phyloP scores from a whole-genome alignment of 1,139 yeast species.

The Diutina siamensis region DNA sequence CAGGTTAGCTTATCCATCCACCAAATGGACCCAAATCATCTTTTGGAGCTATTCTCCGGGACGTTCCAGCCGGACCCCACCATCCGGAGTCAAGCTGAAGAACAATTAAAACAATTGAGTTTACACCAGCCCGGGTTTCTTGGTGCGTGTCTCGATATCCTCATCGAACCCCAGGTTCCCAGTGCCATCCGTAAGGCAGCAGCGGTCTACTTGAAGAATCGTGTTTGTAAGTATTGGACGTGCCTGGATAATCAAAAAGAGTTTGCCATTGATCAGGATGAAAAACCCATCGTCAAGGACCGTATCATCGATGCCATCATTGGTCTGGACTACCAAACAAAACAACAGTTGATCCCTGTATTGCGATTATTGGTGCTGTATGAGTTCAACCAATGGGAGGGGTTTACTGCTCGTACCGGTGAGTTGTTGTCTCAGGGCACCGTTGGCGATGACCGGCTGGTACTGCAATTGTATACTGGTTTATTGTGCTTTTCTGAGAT shows the following conservation, averaged over 20 bases:
- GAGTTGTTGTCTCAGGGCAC: slow-evolving; percentile 33
- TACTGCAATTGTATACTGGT: slow-evolving; percentile 57
- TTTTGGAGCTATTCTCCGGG: slow-evolving; percentile 71
- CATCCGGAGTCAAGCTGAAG: slow-evolving; percentile 60
- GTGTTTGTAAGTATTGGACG: slow-evolving; percentile 57
- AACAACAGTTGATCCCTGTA: slow-evolving; percentile 61
- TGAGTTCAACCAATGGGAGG: slow-evolving; percentile 67
- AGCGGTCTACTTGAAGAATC: slow-evolving; percentile 79
- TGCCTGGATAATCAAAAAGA: slow-evolving; percentile 11
- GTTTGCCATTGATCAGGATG: slow-evolving; percentile 44
- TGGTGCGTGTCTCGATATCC: slow-evolving; percentile 73
- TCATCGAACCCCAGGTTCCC: slow-evolving; percentile 32
- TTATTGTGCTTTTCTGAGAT: slow-evolving; percentile 66
- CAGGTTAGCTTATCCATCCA: too few species aligned
- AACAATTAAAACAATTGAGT: slow-evolving; percentile 46
- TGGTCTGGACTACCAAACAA: slow-evolving; percentile 32
- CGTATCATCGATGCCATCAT: slow-evolving; percentile 38
- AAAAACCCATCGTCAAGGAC: slow-evolving; percentile 61
- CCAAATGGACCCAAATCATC: slow-evolving; percentile 59
- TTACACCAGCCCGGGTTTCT: slow-evolving; percentile 54
- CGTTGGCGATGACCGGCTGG: slow-evolving; percentile 29
- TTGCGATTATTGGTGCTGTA: slow-evolving; percentile 49
- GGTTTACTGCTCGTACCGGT: slow-evolving; percentile 47
- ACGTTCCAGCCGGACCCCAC: slow-evolving; percentile 63
- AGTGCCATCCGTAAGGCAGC: slow-evolving; percentile 62